Base-by-base conservation (phyloP, 176 grass and related monocot species). In the Microstegium vimineum region DNA sequence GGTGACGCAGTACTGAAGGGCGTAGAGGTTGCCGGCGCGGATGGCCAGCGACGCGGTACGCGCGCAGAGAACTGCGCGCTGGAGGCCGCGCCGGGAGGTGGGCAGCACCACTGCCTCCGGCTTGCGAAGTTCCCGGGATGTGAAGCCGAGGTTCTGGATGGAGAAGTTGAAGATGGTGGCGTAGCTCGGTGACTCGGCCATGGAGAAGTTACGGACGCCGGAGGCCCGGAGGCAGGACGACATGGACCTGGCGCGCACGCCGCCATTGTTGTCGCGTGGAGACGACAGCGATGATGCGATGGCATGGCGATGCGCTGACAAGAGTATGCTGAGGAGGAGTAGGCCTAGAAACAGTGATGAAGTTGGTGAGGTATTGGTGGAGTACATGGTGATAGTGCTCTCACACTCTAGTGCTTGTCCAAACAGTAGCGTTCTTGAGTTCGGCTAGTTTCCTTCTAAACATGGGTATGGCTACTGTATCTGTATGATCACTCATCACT, bases 101-200 rank as follows among this genome's bases (percentile, higher is more conserved):
- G 94, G 91, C 6, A 97, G 77, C 46, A 91, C 78, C 2, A 41
- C 40, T 0, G 40, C 40, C 40, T 41, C 40, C 40, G 40, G 40
- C 40, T 87, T 81, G n/a, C 84, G 67, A 83, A 65, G 8, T 36
- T 15, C 2, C 84, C 74, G 49, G 63, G 74, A 11, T 82, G 89
- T 40, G 80, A 93, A 91, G 4, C 89, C 84, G 40, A 88, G 87
- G 75, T 97, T 97, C 11, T 71, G 66, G 77, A 97, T 91, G 36
- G 94, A 86, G 64, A 75, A 88, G 23, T 88, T 57, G 70, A 97
- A 91, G 8, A 90, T 70, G 27, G 47, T 9, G 54, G 11, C n/a
- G 77, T 76, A 97, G 37, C 22, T 30, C 5, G 84, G 23, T 14
- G 78, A 88, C 25, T 76, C 87, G 52, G 52, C 74, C 87, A 73